These are phyloP conservation scores for Pholiota adiposa DNA, from an alignment of 1,284 basidiomycete genomes.

Conservation along the genomic window DNA sequence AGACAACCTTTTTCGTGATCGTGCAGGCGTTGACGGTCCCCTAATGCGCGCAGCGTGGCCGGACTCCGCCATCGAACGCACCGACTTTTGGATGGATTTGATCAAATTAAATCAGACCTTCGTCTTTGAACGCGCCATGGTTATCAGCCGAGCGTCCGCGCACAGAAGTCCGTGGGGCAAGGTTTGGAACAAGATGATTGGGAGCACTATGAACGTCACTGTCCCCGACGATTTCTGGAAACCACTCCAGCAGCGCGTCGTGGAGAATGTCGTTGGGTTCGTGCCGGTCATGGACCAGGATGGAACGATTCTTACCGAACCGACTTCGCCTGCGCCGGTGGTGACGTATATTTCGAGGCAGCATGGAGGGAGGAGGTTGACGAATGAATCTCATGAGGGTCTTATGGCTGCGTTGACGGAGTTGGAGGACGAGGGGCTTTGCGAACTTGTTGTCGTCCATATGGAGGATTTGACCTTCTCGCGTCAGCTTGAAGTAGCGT, in stretches of 20 bases:
- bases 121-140: constrained; percentile 41
- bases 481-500: constrained; percentile 40
- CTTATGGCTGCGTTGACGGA: constrained; percentile 33
- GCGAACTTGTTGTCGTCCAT: constrained; percentile 35
- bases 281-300: constrained; percentile 21
- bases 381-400: constrained; percentile 9
- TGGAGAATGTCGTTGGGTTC: constrained; percentile 37
- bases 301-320: constrained; percentile 10
- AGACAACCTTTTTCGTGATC: constrained; percentile 39
- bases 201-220: constrained; percentile 37
- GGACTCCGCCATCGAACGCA: constrained; percentile 35
- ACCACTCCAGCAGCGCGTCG: constrained; percentile 35
- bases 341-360: constrained; percentile 48
- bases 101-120: constrained; percentile 35
- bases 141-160: constrained; percentile 40
- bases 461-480: constrained; percentile 39
- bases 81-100: constrained; percentile 42
- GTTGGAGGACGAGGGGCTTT: constrained; percentile 37
- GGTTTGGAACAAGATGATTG: constrained; percentile 45
- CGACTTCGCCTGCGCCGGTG: constrained; percentile 29
- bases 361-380: constrained; percentile 34
- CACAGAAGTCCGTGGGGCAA: constrained; percentile 36
- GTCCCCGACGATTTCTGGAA: constrained; percentile 39
- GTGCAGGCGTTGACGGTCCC: constrained; percentile 38
- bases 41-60: constrained; percentile 45